Evolutionary conservation across 108 stramenopile genomes (phyloP).

Genomic region (Skeletonema menzelii): DNA sequence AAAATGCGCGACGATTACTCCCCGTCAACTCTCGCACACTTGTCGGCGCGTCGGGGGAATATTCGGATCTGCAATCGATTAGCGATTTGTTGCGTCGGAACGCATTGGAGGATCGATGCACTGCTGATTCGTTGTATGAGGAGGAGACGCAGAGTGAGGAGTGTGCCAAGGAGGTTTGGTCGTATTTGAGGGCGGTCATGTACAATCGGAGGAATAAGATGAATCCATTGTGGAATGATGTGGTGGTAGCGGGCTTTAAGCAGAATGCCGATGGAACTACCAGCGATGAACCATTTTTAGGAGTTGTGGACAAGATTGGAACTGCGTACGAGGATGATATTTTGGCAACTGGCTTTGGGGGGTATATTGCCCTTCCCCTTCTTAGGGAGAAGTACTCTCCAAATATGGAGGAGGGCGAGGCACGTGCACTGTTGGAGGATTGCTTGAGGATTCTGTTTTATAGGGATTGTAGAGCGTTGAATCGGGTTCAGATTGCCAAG

Average conservation of each 20-base stretch:
- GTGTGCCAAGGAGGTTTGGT: conserved; percentile 76
- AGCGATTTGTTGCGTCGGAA: conserved; percentile 71
- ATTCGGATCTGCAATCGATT: conserved; percentile 93
- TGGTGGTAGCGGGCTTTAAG: conserved; percentile 89
- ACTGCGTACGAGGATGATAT: conserved; percentile 95
- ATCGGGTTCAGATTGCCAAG: conserved; percentile 97
- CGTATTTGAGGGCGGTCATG: conserved; percentile 92
- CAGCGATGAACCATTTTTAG: conserved; percentile 79
- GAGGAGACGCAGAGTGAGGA: conserved; percentile 51
- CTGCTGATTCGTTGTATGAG: conserved; percentile 66
- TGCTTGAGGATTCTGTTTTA: conserved; percentile 97
- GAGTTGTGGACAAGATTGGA: conserved; percentile 95
- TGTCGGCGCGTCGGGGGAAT: conserved; percentile 94
- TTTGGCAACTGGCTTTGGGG: conserved; percentile 97
- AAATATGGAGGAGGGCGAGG: conserved; percentile 92
- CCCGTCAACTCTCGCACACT: conserved; percentile 75
- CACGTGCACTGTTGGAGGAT: conserved; percentile 94
- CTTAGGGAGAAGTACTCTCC: conserved; percentile 91
- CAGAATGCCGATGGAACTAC: conserved; percentile 38
- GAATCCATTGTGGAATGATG: conserved; percentile 98
- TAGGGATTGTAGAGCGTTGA: conserved; percentile 93
- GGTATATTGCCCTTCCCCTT: conserved; percentile 94
- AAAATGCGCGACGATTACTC: conserved; percentile 83
- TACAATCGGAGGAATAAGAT: conserved; percentile 94
- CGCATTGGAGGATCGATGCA: conserved; percentile 71